Evolutionary conservation across 2,329 filamentous ascomycete genomes (phyloP).

Genomic region (Camillea tinctor): DNA sequence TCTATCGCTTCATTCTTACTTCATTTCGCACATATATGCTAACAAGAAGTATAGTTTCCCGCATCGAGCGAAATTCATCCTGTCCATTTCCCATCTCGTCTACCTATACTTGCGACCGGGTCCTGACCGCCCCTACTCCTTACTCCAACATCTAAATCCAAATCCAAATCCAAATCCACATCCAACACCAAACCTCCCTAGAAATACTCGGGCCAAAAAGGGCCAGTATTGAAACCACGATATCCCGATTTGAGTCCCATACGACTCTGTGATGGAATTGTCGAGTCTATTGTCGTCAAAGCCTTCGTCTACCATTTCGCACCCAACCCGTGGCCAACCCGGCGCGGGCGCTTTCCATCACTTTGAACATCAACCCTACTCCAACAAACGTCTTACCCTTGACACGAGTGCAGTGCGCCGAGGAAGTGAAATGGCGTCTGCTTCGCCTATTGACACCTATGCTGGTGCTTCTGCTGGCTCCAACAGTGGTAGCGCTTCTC

Average conservation of each 20-base stretch:
- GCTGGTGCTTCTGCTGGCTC: constrained; percentile 37
- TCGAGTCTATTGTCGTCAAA: constrained; percentile 29
- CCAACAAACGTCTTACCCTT: constrained; percentile 21
- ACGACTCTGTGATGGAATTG: constrained; percentile 31
- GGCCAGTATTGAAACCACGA: constrained; percentile 4
- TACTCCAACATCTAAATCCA: not conserved
- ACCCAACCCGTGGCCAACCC: constrained; percentile 19
- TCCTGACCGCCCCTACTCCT: constrained; percentile 19
- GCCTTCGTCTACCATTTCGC: constrained; percentile 19
- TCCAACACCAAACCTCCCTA: not conserved
- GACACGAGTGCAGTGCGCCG: constrained; percentile 26
- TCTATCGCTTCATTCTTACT: constrained; percentile 4
- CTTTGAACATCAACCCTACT: constrained; percentile 16
- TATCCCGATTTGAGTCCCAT: constrained; percentile 9
- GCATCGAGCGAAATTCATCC: constrained; percentile 13
- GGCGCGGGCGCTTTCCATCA: constrained; percentile 29
- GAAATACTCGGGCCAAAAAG: not conserved
- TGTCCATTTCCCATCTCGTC: constrained; percentile 9
- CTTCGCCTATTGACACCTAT: constrained; percentile 42
- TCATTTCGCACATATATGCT: constrained; percentile 9
- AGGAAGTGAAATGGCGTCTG: constrained; percentile 44
- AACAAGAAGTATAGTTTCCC: constrained; percentile 11
- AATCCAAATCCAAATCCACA: not conserved
- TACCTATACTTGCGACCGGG: constrained; percentile 24
- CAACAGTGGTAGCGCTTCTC: constrained; percentile 45